Conservation (phyloP, 179 eudicot genomes). For the Carnegiea gigantea region DNA sequence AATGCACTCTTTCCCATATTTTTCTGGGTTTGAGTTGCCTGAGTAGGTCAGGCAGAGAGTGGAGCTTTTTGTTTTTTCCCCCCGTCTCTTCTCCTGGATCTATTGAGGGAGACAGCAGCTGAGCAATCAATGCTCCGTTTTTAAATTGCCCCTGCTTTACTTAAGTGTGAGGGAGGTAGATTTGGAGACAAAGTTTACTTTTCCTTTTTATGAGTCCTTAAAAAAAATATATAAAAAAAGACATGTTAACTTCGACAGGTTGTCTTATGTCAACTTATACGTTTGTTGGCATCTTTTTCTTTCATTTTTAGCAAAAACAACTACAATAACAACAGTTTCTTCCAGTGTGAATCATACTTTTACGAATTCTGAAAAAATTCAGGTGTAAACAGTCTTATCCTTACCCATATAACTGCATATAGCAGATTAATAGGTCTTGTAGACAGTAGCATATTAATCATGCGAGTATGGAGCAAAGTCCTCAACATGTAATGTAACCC, state of each 20-base stretch:
- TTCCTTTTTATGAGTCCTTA: neutral
- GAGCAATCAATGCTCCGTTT: constrained; percentile 33
- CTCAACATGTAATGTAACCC: too few relatives aligned
- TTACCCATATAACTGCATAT: too few relatives aligned
- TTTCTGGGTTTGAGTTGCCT: constrained; percentile 12
- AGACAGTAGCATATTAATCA: too few relatives aligned
- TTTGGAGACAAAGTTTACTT: constrained; percentile 11
- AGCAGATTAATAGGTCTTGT: too few relatives aligned
- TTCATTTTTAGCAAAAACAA: too few relatives aligned
- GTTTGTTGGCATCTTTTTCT: neutral
- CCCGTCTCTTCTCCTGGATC: neutral
- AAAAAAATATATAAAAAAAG: too few relatives aligned
- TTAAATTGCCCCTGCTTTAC: constrained; percentile 21
- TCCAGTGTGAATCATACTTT: too few relatives aligned
- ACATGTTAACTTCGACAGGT: neutral
- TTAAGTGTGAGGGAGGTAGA: constrained; percentile 6
- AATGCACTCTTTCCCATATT: constrained; percentile 34
- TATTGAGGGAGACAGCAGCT: constrained; percentile 2
- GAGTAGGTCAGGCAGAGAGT: neutral
- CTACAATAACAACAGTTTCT: too few relatives aligned
- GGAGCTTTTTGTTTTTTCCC: neutral
- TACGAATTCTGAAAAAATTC: too few relatives aligned
- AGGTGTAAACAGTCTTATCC: too few relatives aligned
- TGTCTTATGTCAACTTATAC: too few relatives aligned
- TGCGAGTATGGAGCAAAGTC: too few relatives aligned